A percentile compares a stretch with the other conserved stretches of the same genome.
These are phyloP conservation scores for Trichocladium uniseriatum DNA, from an alignment of 495 filamentous ascomycete species.

Conservation along the genomic window DNA sequence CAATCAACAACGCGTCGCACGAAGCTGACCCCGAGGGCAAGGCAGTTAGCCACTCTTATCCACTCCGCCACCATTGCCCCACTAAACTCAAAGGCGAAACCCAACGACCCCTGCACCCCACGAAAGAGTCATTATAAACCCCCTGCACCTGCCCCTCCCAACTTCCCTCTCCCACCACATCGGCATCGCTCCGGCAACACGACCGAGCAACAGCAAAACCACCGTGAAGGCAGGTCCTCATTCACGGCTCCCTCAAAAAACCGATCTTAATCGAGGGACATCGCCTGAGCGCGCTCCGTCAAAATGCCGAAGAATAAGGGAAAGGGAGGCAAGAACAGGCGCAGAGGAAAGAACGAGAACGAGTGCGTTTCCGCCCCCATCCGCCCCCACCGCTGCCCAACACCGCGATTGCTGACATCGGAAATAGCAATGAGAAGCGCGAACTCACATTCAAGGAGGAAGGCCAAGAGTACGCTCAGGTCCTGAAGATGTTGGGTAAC, in stretches of 20 bases:
- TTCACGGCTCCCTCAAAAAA: not conserved
- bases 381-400: not conserved
- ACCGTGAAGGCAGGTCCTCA: not conserved
- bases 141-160: slow-evolving; percentile 11
- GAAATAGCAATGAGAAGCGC: slow-evolving; percentile 86
- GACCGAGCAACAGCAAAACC: not conserved
- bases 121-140: slow-evolving; percentile 19
- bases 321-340: slow-evolving; percentile 95
- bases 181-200: slow-evolving; percentile 2
- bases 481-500: slow-evolving; percentile 97
- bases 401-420: slow-evolving; percentile 5
- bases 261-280: not conserved
- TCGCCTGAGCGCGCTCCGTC: not conserved
- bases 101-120: slow-evolving; percentile 9
- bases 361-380: slow-evolving; percentile 23
- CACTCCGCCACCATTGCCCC: slow-evolving; percentile 10
- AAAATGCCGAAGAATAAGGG: slow-evolving; percentile 29
- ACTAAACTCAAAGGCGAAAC: slow-evolving; percentile 13
- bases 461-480: slow-evolving; percentile 98
- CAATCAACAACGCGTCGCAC: no score
- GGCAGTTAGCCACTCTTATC: not conserved
- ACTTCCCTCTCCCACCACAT: slow-evolving; percentile 6
- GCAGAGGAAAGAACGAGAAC: slow-evolving; percentile 99
- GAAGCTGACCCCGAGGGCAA: no score
- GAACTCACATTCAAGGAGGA: slow-evolving; percentile 98